Conservation (phyloP, 1,139 yeast genomes). For the Candida sp. region DNA sequence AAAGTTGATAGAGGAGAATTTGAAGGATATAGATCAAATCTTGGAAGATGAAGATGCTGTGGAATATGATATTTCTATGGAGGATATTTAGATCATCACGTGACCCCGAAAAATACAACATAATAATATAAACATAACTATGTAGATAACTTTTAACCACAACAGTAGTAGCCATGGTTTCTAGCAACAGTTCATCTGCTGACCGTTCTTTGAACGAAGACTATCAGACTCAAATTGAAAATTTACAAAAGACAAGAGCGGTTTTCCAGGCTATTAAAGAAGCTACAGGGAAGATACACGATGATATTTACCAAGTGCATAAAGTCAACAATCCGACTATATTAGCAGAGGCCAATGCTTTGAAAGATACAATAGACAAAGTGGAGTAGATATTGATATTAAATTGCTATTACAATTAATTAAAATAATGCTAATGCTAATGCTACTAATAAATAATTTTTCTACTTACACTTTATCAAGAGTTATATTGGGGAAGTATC, state of each 20-base stretch:
- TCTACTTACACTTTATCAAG: conserved; percentile 5
- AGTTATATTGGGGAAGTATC: conserved; percentile 37
- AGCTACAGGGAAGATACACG: conserved; percentile 21
- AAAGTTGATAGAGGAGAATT: conserved; percentile 14
- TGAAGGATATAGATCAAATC: conserved; percentile 32
- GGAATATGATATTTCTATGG: conserved; percentile 31
- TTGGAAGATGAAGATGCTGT: conserved; percentile 41
- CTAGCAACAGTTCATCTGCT: not conserved
- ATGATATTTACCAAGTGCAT: conserved; percentile 20
- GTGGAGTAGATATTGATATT: too few species aligned
- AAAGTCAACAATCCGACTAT: conserved; percentile 8
- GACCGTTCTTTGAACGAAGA: too few species aligned
- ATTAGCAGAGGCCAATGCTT: conserved; percentile 6
- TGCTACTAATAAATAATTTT: not conserved
- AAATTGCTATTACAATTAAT: too few species aligned
- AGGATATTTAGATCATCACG: conserved; percentile 2
- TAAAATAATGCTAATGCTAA: not conserved
- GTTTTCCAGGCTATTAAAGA: conserved; percentile 26
- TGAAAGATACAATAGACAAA: conserved; percentile 5
- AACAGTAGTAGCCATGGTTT: not conserved
- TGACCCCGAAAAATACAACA: too few species aligned
- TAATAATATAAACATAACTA: not conserved
- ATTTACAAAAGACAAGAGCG: conserved; percentile 25
- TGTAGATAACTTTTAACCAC: not conserved
- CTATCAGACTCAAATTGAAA: conserved; percentile 14